Conservation (phyloP, 371 early-diverging fungal species). For the Zancudomyces culisetae region DNA sequence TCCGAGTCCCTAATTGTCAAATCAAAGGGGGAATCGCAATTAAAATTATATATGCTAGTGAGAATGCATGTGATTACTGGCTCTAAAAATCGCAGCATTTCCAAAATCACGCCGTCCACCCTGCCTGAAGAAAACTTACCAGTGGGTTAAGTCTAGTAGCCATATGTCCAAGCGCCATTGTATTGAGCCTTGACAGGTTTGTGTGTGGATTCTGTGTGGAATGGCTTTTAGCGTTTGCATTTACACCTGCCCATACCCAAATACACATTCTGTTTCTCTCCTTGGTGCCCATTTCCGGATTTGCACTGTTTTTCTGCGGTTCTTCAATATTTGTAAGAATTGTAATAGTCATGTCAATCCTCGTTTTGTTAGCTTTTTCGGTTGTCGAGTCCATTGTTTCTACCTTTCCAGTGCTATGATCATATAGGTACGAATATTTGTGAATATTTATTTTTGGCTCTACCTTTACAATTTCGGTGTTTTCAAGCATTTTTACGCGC, state of each 20-base stretch:
- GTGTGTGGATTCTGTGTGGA: neutral
- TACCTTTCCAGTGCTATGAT: no score
- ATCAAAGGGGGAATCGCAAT: no score
- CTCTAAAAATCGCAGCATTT: no score
- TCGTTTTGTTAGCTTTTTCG: neutral
- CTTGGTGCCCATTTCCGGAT: neutral
- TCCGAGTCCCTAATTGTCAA: neutral
- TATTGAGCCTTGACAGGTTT: neutral
- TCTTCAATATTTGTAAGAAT: neutral
- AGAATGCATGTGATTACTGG: no score
- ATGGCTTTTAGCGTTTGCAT: no score
- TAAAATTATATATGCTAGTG: no score
- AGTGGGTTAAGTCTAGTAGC: neutral
- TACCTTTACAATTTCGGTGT: no score
- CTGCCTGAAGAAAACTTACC: no score
- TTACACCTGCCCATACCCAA: neutral
- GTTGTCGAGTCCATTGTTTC: neutral
- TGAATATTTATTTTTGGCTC: no score
- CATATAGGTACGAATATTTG: no score
- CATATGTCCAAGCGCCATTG: neutral
- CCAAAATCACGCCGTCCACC: no score
- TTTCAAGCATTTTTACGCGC: no score
- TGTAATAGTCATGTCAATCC: neutral
- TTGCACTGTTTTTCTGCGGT: neutral
- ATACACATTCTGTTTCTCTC: neutral